Percentiles rank a stretch among this genome's conserved stretches.
These are phyloP conservation scores for Populus nigra DNA, from an alignment of 345 rosid species.

Conservation along the genomic window DNA sequence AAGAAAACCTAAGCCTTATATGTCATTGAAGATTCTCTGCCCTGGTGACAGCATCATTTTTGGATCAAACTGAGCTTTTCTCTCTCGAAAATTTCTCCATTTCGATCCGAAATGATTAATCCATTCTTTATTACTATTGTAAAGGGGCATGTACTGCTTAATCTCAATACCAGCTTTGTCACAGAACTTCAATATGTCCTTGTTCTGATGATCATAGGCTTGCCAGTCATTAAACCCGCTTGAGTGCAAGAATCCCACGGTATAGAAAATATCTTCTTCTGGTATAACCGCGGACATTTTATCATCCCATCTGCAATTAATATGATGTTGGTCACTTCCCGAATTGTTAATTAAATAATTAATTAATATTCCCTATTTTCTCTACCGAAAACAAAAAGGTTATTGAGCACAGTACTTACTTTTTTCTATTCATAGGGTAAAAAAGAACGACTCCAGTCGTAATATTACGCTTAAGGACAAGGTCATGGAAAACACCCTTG, in stretches of 20 bases:
- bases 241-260: conserved; percentile 73
- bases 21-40: conserved; percentile 61
- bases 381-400: neutral
- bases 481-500: conserved; percentile 56
- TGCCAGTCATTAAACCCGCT: conserved; percentile 58
- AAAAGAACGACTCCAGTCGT: conserved; percentile 68
- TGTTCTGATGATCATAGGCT: conserved; percentile 52
- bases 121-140: conserved; percentile 55
- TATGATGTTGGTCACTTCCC: neutral
- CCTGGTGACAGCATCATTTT: conserved; percentile 75
- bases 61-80: conserved; percentile 76
- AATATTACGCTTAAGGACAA: conserved; percentile 61
- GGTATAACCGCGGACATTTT: conserved; percentile 66
- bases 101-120: conserved; percentile 68
- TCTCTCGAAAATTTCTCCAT: conserved; percentile 54
- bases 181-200: conserved; percentile 54
- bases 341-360: neutral
- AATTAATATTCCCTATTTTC: neutral
- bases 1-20: neutral
- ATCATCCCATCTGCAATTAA: conserved; percentile 69
- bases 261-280: conserved; percentile 73
- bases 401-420: conserved; percentile 34
- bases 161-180: conserved; percentile 45
- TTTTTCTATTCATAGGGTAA: conserved; percentile 77
- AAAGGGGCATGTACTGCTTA: conserved; percentile 70